phyloP scores from a whole-genome alignment of 768 basidiomycete species.

The Fibroporia radiculosa region DNA sequence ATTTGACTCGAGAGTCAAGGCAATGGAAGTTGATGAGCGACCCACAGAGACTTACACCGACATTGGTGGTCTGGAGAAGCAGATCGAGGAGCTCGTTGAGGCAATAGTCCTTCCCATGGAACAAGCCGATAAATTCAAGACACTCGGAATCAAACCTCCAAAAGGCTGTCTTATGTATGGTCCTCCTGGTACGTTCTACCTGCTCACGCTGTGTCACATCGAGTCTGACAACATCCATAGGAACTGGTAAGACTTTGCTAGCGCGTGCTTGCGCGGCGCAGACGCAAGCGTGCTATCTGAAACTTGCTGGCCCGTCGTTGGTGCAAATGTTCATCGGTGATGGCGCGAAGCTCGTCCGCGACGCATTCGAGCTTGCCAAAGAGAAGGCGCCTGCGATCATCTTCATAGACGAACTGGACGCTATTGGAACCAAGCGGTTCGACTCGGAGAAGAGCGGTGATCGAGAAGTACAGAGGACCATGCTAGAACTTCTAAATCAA shows the following conservation, averaged over 20 bases:
- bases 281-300: constrained; percentile 96
- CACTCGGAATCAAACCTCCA: constrained; percentile 93
- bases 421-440: constrained; percentile 98
- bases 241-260: constrained; percentile 96
- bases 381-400: constrained; percentile 99
- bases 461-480: constrained; percentile 99
- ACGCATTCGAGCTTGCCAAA: constrained; percentile 96
- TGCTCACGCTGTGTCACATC: background rate
- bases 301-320: constrained; percentile 93
- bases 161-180: constrained; percentile 99
- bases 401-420: constrained; percentile 97
- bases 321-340: constrained; percentile 99
- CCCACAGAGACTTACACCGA: constrained; percentile 97
- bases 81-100: constrained; percentile 97
- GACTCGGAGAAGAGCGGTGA: constrained; percentile 99
- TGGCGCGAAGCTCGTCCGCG: constrained; percentile 96
- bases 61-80: constrained; percentile 97
- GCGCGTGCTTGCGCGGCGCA: constrained; percentile 98
- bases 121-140: constrained; percentile 97
- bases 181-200: constrained; percentile 69
- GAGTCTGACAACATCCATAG: constrained; percentile 25
- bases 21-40: constrained; percentile 99
- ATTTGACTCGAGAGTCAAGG: constrained; percentile 97
- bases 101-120: constrained; percentile 99
- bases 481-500: constrained; percentile 98